phyloP scores from a whole-genome alignment of 2,329 filamentous ascomycete species.

The Diaporthe ilicicola region DNA sequence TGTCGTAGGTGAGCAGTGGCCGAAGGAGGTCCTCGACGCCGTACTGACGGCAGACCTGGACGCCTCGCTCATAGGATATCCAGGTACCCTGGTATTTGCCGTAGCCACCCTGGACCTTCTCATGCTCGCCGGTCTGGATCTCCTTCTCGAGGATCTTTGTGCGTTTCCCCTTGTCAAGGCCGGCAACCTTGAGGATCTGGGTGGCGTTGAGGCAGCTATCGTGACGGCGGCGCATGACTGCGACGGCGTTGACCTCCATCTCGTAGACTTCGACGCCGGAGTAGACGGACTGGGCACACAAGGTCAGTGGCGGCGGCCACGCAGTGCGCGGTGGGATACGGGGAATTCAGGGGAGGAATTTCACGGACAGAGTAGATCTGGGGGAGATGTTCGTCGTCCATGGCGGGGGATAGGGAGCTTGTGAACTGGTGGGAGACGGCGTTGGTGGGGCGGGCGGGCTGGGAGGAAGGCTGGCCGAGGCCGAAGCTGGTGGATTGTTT shows the following conservation, averaged over 20 bases:
- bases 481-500: constrained; percentile 60
- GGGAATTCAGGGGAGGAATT: constrained; percentile 1
- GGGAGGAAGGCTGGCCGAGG: constrained; percentile 62
- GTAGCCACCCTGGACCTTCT: constrained; percentile 98
- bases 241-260: constrained; percentile 93
- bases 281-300: constrained; percentile 74
- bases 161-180: constrained; percentile 95
- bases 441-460: constrained; percentile 47
- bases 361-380: constrained; percentile 68
- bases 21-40: constrained; percentile 79
- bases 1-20: constrained; percentile 81
- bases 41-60: constrained; percentile 88
- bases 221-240: constrained; percentile 93
- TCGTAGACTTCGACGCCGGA: constrained; percentile 97
- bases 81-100: constrained; percentile 99
- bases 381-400: constrained; percentile 52
- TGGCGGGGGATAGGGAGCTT: constrained; percentile 44
- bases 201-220: constrained; percentile 99
- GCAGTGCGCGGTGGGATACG: constrained; percentile 29
- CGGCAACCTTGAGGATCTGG: constrained; percentile 96
- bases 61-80: constrained; percentile 92
- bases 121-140: constrained; percentile 93
- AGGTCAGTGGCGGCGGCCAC: neutral
- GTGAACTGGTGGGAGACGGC: constrained; percentile 50
- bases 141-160: constrained; percentile 99